These are phyloP conservation scores for Leptographium radiaticola DNA, from an alignment of 2,329 filamentous ascomycete genomes.

Conservation along the genomic window DNA sequence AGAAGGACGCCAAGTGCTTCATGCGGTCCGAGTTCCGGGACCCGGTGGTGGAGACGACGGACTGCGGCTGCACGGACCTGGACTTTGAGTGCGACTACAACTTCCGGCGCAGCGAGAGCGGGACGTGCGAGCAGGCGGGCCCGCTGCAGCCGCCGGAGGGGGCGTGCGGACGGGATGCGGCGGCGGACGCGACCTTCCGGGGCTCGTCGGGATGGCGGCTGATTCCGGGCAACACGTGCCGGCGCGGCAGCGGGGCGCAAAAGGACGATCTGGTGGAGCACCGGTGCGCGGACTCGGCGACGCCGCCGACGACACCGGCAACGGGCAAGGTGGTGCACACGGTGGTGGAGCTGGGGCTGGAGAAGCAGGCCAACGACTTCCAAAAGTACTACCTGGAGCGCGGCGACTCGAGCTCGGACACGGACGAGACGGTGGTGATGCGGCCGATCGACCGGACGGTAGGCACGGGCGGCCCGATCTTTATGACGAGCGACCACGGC, in stretches of 20 bases:
- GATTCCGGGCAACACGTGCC: conserved; percentile 73
- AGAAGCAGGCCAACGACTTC: conserved; percentile 36
- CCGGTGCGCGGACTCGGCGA: conserved; percentile 51
- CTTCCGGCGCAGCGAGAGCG: conserved; percentile 55
- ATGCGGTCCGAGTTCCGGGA: conserved; percentile 77
- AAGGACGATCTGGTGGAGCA: conserved; percentile 63
- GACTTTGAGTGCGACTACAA: conserved; percentile 98
- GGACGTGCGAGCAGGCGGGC: conserved; percentile 54
- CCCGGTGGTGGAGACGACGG: conserved; percentile 52
- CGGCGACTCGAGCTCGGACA: conserved; percentile 42
- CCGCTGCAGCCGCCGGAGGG: conserved; percentile 54
- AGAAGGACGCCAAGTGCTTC: conserved; percentile 80
- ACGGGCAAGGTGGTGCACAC: conserved; percentile 54
- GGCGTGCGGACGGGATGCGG: conserved; percentile 48
- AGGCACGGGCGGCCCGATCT: conserved; percentile 48
- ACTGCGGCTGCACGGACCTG: conserved; percentile 66
- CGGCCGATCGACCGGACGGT: conserved; percentile 31
- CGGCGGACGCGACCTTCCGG: conserved; percentile 59
- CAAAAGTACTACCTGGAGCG: conserved; percentile 69
- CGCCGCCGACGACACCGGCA: conserved; percentile 35
- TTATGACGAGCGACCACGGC: conserved; percentile 72
- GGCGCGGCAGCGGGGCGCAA: conserved; percentile 43
- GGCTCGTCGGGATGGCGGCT: conserved; percentile 84
- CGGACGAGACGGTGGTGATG: conserved; percentile 60
- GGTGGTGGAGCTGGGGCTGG: conserved; percentile 41